Evolutionary conservation across 78 protist genomes (phyloP), one percentile per base, ranked within the genome.

Genomic region (Acrasis kona): DNA sequence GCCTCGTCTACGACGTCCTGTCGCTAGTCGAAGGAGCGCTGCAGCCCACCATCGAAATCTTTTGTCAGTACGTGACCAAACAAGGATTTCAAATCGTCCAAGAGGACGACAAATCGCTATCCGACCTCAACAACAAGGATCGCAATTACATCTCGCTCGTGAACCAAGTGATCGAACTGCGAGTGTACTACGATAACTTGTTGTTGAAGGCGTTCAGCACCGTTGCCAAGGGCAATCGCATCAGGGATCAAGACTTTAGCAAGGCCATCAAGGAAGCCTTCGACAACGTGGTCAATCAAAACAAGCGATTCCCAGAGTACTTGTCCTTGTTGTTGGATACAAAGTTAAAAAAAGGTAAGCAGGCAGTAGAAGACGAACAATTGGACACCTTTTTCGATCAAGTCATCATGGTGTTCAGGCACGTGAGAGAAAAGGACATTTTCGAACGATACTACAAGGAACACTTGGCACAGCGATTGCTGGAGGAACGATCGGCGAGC

Each of bases 381-480:
- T 64, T 7, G 41, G 78, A 74, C 7, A 5, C 5, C 8, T 74
- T 31, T 61, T 74, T 74, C 36, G 78, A 74, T 70, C 28, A 19
- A 50, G 19, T 71, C 73, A 74, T 74, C 5, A 7, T 74, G 7
- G 57, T 94, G 29, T 88, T 92, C 75, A 74, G 96, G 39, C 87
- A 77, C 68, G 68, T 94, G 68, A 79, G 82, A 41, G 97, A 94
- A 39, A 95, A 95, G 84, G 98, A 95, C 75, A 82, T 92, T 28
- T 95, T 95, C 57, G 96, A 94, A 40, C 74, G 83, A 70, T 94
- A 92, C 74, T 93, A 93, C 91, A 92, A 94, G 81, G 83, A 87
- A 69, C 96, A 92, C 74, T 88, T 95, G 19, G 97, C 96, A 58
- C 87, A 86, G 74, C 81, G 98, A 39, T 70, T 95, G 41, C 86